Evolutionary conservation across 495 filamentous ascomycete genomes (phyloP).

Genomic region (Aspergillus egyptiacus): DNA sequence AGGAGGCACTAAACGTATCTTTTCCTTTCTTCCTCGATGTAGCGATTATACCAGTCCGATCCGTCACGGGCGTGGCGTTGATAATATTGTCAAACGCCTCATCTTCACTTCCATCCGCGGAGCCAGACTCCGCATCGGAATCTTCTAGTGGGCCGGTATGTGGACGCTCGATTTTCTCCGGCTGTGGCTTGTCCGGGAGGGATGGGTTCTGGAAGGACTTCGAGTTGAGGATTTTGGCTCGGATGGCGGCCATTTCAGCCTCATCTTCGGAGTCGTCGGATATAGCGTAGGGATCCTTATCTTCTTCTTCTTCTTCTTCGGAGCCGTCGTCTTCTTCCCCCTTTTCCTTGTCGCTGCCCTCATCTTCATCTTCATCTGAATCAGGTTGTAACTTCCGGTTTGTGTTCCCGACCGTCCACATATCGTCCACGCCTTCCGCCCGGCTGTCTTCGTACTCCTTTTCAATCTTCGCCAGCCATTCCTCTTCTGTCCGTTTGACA

Average conservation of each 20-base stretch:
- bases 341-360: constrained; percentile 49
- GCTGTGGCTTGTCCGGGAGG: constrained; percentile 45
- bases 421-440: constrained; percentile 55
- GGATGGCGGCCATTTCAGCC: constrained; percentile 87
- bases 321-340: constrained; percentile 42
- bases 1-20: constrained; percentile 50
- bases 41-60: constrained; percentile 67
- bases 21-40: constrained; percentile 44
- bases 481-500: constrained; percentile 78
- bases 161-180: constrained; percentile 52
- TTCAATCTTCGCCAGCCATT: constrained; percentile 86
- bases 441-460: constrained; percentile 79
- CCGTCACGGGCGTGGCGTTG: constrained; percentile 77
- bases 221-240: constrained; percentile 75
- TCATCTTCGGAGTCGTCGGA: constrained; percentile 75
- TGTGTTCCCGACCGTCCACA: constrained; percentile 81
- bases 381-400: constrained; percentile 58
- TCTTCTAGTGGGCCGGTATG: constrained; percentile 43
- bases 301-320: constrained; percentile 46
- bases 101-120: constrained; percentile 54
- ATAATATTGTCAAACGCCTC: constrained; percentile 85
- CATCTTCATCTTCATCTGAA: constrained; percentile 43
- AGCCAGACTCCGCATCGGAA: constrained; percentile 67
- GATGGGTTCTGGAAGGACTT: constrained; percentile 72
- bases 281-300: constrained; percentile 63